Conservation (phyloP, 108 stramenopile genomes). For the Seminavis robusta region DNA sequence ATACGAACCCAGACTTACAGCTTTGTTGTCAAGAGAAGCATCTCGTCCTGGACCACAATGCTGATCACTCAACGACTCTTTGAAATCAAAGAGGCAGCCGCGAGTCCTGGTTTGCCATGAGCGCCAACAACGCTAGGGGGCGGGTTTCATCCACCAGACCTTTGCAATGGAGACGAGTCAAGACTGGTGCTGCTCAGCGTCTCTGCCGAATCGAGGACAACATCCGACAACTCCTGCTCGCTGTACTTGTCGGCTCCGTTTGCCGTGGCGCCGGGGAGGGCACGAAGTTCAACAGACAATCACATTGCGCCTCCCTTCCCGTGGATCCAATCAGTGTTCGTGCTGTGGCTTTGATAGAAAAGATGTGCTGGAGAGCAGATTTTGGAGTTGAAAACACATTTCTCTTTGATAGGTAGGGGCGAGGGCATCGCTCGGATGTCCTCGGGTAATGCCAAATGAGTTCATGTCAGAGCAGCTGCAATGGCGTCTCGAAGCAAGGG, state of each 20-base stretch:
- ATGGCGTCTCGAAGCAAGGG: conserved; percentile 44
- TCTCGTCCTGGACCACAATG: conserved; percentile 34
- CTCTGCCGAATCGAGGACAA: conserved; percentile 25
- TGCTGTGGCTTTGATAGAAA: too few relatives aligned
- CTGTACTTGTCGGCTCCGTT: not conserved
- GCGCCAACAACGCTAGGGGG: conserved; percentile 38
- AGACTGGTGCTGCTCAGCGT: conserved; percentile 26
- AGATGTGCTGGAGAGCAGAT: conserved; percentile 5
- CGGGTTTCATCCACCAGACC: conserved; percentile 33
- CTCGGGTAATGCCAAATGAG: conserved; percentile 42
- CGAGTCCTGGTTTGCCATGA: conserved; percentile 44
- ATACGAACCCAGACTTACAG: conserved; percentile 30
- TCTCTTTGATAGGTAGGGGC: conserved; percentile 11
- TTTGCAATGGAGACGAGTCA: conserved; percentile 43
- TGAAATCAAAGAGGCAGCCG: conserved; percentile 19
- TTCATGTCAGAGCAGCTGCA: conserved; percentile 31
- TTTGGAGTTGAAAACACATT: conserved; percentile 19
- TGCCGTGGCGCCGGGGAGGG: too few relatives aligned
- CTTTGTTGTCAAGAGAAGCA: conserved; percentile 30
- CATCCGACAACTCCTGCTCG: conserved; percentile 4
- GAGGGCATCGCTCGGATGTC: conserved; percentile 32
- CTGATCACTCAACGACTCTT: conserved; percentile 27
- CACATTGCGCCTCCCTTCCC: too few relatives aligned
- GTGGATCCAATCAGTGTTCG: too few relatives aligned
- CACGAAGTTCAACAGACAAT: too few relatives aligned